Conservation (phyloP, 805 yeast genomes). For the Lipomyces oligophaga region DNA sequence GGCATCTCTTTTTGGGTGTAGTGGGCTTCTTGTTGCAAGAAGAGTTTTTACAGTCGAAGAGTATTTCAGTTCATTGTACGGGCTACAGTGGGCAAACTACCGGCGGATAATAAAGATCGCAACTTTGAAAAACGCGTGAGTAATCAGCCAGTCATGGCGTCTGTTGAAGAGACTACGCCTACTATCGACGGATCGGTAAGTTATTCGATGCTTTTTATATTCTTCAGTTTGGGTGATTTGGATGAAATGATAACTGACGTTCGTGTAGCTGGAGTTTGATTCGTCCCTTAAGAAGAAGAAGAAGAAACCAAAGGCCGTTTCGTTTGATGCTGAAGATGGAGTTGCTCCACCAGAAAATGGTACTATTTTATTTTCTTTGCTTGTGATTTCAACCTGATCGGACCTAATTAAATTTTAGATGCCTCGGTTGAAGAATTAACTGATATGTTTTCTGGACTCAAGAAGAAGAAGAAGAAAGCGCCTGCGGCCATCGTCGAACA, state of each 20-base stretch:
- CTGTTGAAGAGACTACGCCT: constrained; percentile 22
- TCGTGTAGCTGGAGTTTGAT: constrained; percentile 29
- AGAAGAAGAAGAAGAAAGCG: constrained; percentile 80
- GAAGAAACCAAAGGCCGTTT: constrained; percentile 34
- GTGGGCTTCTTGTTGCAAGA: too few relatives aligned
- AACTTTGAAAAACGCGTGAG: too few relatives aligned
- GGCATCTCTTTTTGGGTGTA: too few relatives aligned
- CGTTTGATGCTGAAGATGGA: constrained; percentile 18
- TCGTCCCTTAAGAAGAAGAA: constrained; percentile 37
- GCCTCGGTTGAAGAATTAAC: constrained; percentile 43
- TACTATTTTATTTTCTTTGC: too few relatives aligned
- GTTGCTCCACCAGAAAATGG: too few relatives aligned
- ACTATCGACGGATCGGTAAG: constrained; percentile 24
- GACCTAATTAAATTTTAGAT: too few relatives aligned
- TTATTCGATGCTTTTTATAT: not conserved
- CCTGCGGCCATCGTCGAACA: constrained; percentile 34
- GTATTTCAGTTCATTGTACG: too few relatives aligned
- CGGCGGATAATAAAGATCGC: not conserved
- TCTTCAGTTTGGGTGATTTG: not conserved
- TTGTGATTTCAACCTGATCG: too few relatives aligned
- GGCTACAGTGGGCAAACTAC: too few relatives aligned
- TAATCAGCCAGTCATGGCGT: constrained; percentile 21
- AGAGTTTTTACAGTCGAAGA: too few relatives aligned
- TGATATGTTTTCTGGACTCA: constrained; percentile 72
- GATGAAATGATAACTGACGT: not conserved